Percentiles rank a stretch among this genome's conserved stretches.
Evolutionary conservation across 1,139 yeast genomes (phyloP).

Genomic region (Hyphopichia buzzinii): DNA sequence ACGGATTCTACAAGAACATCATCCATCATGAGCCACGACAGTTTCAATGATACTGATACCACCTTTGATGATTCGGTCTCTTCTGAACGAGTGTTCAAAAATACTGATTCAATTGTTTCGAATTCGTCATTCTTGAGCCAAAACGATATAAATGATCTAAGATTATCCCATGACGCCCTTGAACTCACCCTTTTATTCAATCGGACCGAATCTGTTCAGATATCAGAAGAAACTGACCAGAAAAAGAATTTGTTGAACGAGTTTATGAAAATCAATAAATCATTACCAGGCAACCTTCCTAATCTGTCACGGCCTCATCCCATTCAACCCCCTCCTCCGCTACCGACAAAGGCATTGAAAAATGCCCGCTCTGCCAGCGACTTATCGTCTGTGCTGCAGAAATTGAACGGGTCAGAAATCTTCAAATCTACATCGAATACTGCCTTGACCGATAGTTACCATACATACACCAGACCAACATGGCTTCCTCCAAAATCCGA

Average conservation of each 20-base stretch:
- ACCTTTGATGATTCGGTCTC: slow-evolving; percentile 13
- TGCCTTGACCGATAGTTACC: slow-evolving; percentile 18
- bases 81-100: not conserved
- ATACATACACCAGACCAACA: slow-evolving; percentile 58
- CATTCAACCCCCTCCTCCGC: slow-evolving; percentile 5
- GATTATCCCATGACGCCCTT: slow-evolving; percentile 46
- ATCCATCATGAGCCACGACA: slow-evolving; percentile 34
- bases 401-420: not conserved
- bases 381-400: not conserved
- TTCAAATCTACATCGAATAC: slow-evolving; percentile 11
- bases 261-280: slow-evolving; percentile 18
- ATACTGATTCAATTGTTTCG: slow-evolving; percentile 1
- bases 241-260: slow-evolving; percentile 28
- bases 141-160: slow-evolving; percentile 17
- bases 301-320: slow-evolving; percentile 2
- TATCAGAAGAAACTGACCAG: slow-evolving; percentile 41
- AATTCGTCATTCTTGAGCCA: slow-evolving; percentile 6
- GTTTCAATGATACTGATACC: slow-evolving; percentile 18
- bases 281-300: not conserved
- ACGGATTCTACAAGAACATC: slow-evolving; percentile 44
- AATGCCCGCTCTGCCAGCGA: not conserved
- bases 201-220: slow-evolving; percentile 31
- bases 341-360: slow-evolving; percentile 13
- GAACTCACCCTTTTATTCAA: slow-evolving; percentile 42
- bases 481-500: slow-evolving; percentile 66